A percentile compares a stretch with the other conserved stretches of the same genome.
These are phyloP conservation scores for Coemansia sp. DNA, from an alignment of 192 early-diverging fungal species.

Conservation along the genomic window DNA sequence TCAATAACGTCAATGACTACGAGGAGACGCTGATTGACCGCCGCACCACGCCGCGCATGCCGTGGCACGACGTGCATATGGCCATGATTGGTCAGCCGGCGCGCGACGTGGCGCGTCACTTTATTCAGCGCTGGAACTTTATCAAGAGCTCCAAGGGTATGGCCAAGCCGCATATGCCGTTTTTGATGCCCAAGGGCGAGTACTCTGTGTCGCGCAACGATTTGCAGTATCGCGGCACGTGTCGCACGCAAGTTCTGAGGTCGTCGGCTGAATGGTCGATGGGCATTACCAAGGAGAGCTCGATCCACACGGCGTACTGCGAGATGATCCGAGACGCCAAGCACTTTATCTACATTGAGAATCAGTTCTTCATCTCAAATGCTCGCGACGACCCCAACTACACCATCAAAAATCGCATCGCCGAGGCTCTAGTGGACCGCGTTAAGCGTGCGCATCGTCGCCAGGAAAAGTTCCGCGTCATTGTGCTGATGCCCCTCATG, in stretches of 20 bases:
- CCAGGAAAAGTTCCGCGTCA: conserved; percentile 72
- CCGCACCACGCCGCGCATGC: conserved; percentile 70
- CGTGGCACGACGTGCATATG: conserved; percentile 87
- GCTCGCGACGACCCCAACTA: conserved; percentile 53
- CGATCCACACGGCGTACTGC: conserved; percentile 82
- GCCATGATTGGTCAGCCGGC: conserved; percentile 79
- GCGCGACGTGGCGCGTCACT: conserved; percentile 81
- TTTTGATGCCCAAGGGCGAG: conserved; percentile 71
- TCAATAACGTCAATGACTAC: conserved; percentile 60
- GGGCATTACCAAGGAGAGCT: conserved; percentile 68
- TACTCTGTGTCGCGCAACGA: conserved; percentile 63
- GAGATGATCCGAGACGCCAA: conserved; percentile 70
- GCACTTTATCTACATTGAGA: conserved; percentile 90
- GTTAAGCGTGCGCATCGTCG: conserved; percentile 73
- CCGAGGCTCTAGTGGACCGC: conserved; percentile 73
- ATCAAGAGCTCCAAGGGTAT: conserved; percentile 73
- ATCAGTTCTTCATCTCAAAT: conserved; percentile 85
- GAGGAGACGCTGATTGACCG: conserved; percentile 58
- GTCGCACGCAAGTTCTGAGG: conserved; percentile 67
- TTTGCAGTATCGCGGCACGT: conserved; percentile 62
- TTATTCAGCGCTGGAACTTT: conserved; percentile 89
- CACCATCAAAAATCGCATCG: conserved; percentile 82
- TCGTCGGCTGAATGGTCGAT: conserved; percentile 70
- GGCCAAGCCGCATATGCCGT: conserved; percentile 61
- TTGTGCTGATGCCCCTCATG: conserved; percentile 81